These are phyloP conservation scores for Carex scoparia DNA, from an alignment of 176 grass and related monocot species.

Conservation along the genomic window DNA sequence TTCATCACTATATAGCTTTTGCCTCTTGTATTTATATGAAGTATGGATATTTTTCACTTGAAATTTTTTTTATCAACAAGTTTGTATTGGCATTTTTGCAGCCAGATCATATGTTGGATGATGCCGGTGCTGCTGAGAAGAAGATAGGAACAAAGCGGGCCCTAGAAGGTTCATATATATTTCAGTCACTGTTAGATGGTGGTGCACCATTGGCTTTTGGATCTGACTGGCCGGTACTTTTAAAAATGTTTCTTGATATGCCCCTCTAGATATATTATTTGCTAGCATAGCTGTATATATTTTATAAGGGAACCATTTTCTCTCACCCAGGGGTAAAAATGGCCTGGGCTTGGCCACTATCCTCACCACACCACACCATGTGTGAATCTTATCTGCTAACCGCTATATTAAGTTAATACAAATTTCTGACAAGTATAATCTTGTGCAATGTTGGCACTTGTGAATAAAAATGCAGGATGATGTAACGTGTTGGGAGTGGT, in stretches of 20 bases:
- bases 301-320: background rate
- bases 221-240: conserved; percentile 85
- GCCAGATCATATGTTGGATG: conserved; percentile 82
- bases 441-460: too few relatives aligned
- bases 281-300: background rate
- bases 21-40: background rate
- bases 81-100: conserved; percentile 25
- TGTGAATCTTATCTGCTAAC: background rate
- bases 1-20: background rate
- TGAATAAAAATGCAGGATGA: background rate
- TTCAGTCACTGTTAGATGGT: conserved; percentile 42
- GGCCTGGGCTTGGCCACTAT: background rate
- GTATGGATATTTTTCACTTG: background rate
- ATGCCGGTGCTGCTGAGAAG: conserved; percentile 45
- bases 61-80: background rate
- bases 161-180: conserved; percentile 56
- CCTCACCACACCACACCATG: background rate
- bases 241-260: background rate
- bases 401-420: background rate
- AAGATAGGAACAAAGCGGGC: conserved; percentile 59
- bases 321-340: background rate
- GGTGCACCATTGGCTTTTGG: conserved; percentile 72
- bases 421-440: background rate
- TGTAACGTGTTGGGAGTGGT: background rate
- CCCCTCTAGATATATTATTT: background rate